Evolutionary conservation across 2,329 filamentous ascomycete genomes (phyloP), one percentile per base, ranked within the genome.

Genomic region (Hypocreales sp.): DNA sequence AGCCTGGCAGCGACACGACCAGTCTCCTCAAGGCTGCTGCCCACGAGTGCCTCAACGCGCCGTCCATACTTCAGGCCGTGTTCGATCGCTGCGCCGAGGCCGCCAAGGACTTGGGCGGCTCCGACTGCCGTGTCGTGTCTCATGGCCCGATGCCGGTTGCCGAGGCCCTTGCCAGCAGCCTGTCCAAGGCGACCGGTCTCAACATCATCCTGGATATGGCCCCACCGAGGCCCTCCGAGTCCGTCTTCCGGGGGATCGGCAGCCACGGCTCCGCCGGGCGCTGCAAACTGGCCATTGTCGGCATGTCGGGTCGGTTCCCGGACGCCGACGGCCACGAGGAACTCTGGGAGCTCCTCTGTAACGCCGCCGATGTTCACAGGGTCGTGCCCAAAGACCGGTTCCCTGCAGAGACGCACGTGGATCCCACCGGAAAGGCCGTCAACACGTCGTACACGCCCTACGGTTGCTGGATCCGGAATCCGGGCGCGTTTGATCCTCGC

Each of bases 281-380:
- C 5, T 11, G 10, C 20, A 22, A 22, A 9, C 11, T 87, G 37
- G 81, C 81, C 31, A 83, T 90, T 37, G 78, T 87, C 25, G 81
- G 81, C 34, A 51, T 47, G 43, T 47, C 47, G 8, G 56, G 53
- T 31, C 46, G 53, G 4, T 54, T 57, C 26, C 51, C 54, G 5
- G 52, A 51, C n/a, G 42, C 39, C 11, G 44, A 46, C 4, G 48
- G 34, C 8, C 42, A 47, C 17, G 46, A 51, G 15, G 46, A 46
- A 34, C 36, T 55, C 51, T 79, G 75, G 73, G 65, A 76, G 25
- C 52, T 80, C 8, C 56, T 81, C 15, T 5, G 5, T 5, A 15
- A 29, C 2, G 22, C 21, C 12, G 7, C 6, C 16, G 21, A 25
- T 15, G 7, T 20, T 4, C 22, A 25, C 16, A 4, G 14, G 8